Percentiles rank a stretch among this genome's conserved stretches.
Evolutionary conservation across 805 yeast genomes (phyloP).

Genomic region (Peterozyma toletana): DNA sequence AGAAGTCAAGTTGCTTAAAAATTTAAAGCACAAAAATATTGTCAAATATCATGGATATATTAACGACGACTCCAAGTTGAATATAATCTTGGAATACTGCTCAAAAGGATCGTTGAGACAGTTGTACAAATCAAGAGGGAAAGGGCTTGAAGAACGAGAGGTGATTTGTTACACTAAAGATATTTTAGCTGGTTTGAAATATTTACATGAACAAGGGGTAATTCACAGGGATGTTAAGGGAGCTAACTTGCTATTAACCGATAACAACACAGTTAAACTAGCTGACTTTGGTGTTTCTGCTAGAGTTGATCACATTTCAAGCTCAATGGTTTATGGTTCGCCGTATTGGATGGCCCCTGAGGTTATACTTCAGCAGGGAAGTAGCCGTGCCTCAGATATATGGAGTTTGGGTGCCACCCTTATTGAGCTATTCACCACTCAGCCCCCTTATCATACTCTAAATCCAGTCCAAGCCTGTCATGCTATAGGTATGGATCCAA

Average conservation of each 20-base stretch:
- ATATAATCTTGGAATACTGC: constrained; percentile 58
- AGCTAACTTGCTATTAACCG: constrained; percentile 59
- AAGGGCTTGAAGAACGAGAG: constrained; percentile 48
- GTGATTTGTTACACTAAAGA: constrained; percentile 43
- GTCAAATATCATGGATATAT: constrained; percentile 66
- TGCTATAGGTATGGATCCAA: constrained; percentile 72
- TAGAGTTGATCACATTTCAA: constrained; percentile 18
- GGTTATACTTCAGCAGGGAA: constrained; percentile 75
- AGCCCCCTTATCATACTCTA: constrained; percentile 79
- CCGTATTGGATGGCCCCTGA: constrained; percentile 99
- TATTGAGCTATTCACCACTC: constrained; percentile 76
- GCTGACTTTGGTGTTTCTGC: constrained; percentile 80
- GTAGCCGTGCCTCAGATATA: constrained; percentile 82
- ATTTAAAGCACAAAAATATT: constrained; percentile 57
- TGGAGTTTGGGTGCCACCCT: constrained; percentile 97
- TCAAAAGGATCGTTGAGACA: constrained; percentile 61
- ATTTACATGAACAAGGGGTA: constrained; percentile 65
- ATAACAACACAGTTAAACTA: constrained; percentile 56
- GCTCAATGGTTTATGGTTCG: constrained; percentile 61
- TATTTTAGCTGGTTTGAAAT: constrained; percentile 53
- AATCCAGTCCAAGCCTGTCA: constrained; percentile 76
- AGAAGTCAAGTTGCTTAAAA: constrained; percentile 61
- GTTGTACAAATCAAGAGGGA: constrained; percentile 37
- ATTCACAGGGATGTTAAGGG: constrained; percentile 77
- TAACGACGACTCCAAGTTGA: constrained; percentile 41